phyloP scores from a whole-genome alignment of 441 rosid genomes.

The Capsella rubella region DNA sequence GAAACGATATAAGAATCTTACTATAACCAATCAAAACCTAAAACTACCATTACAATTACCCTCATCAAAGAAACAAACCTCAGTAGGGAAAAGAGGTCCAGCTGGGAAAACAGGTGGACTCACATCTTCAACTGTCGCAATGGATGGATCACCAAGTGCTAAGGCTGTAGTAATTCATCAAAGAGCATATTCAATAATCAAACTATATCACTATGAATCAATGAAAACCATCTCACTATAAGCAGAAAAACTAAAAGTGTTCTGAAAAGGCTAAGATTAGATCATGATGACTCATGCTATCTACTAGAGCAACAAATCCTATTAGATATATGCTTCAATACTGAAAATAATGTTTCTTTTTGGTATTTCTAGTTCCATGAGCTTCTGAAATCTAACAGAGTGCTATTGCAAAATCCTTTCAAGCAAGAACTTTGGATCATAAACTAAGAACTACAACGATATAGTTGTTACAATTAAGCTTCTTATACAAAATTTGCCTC shows the following conservation, averaged over 20 bases:
- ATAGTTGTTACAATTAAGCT: neutral
- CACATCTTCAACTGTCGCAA: slow-evolving; percentile 74
- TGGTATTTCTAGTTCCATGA: too few relatives aligned
- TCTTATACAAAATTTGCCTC: neutral
- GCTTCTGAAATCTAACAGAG: neutral
- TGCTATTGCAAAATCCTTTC: neutral
- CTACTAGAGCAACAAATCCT: neutral
- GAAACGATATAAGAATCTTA: neutral
- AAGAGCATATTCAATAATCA: neutral
- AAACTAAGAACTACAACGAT: neutral
- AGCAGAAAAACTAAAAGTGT: neutral
- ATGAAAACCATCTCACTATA: too few relatives aligned
- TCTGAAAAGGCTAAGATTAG: neutral
- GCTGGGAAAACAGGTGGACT: slow-evolving; percentile 82
- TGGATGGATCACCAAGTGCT: slow-evolving; percentile 87
- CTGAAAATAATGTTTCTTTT: too few relatives aligned
- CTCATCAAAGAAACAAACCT: slow-evolving; percentile 55
- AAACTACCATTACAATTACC: slow-evolving; percentile 22
- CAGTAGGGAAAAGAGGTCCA: slow-evolving; percentile 83
- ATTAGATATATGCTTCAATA: neutral
- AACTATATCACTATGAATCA: slow-evolving; percentile 8
- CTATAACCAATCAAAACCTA: neutral
- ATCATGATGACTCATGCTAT: neutral
- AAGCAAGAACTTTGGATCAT: neutral
- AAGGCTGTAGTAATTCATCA: slow-evolving; percentile 56